These are phyloP conservation scores for Teunomyces lycoperdinae DNA, from an alignment of 805 yeast species.

Conservation along the genomic window DNA sequence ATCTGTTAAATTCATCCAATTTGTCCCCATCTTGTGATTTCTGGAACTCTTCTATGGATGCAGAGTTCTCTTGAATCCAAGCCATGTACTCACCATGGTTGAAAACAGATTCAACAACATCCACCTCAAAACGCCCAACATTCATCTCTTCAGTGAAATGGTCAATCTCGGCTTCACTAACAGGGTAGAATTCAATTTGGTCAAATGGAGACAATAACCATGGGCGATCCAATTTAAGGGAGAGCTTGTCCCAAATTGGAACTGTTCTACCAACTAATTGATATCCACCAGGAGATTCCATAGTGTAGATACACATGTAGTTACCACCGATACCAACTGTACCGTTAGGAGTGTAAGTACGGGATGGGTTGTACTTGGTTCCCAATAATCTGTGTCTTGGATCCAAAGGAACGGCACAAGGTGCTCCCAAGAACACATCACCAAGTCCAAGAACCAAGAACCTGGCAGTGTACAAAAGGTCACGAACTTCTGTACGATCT, in stretches of 20 bases:
- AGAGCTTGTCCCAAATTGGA: conserved; percentile 95
- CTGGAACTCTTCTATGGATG: conserved; percentile 68
- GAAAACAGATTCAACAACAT: conserved; percentile 73
- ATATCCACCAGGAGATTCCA: conserved; percentile 98
- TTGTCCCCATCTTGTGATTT: conserved; percentile 74
- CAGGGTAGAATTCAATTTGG: conserved; percentile 93
- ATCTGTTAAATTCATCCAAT: conserved; percentile 77
- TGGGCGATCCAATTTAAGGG: conserved; percentile 67
- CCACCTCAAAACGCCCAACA: conserved; percentile 76
- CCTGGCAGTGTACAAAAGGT: conserved; percentile 84
- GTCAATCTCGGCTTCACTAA: conserved; percentile 79
- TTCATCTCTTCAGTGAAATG: conserved; percentile 65
- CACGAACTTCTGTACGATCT: conserved; percentile 69
- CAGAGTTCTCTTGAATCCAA: conserved; percentile 74
- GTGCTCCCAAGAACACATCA: conserved; percentile 96
- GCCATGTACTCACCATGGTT: conserved; percentile 74
- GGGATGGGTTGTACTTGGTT: conserved; percentile 91
- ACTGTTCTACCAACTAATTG: conserved; percentile 95
- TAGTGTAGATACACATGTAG: conserved; percentile 98
- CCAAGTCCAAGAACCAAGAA: conserved; percentile 94
- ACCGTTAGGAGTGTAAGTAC: conserved; percentile 95
- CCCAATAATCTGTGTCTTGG: conserved; percentile 94
- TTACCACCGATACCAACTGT: conserved; percentile 98
- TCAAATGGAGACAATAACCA: conserved; percentile 93
- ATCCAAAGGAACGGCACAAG: conserved; percentile 97